A percentile compares a stretch with the other conserved stretches of the same genome.
These are phyloP conservation scores for Fusarium agapanthi DNA, from an alignment of 2,329 filamentous ascomycete species.

Conservation along the genomic window DNA sequence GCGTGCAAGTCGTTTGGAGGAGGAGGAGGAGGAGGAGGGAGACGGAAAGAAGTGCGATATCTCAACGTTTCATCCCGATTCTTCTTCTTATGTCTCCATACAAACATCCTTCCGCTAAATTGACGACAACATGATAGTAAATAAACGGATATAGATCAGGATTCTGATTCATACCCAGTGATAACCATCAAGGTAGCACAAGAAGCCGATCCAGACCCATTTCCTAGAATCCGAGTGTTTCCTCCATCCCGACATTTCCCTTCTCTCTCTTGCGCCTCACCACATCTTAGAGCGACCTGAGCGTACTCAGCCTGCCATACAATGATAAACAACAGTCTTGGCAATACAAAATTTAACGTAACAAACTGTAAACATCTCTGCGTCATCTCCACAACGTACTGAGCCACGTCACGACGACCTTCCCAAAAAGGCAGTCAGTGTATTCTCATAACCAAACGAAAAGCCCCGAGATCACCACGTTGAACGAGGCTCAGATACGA, in stretches of 20 bases:
- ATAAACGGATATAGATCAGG: background rate
- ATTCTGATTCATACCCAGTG: background rate
- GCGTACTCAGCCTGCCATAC: background rate
- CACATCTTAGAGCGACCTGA: background rate
- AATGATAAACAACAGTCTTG: background rate
- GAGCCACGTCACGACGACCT: constrained; percentile 9
- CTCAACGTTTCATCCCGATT: background rate
- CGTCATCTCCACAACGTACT: background rate
- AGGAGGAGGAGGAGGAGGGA: background rate
- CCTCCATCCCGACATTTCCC: background rate
- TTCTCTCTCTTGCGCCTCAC: background rate
- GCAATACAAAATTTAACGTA: background rate
- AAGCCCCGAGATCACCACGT: background rate
- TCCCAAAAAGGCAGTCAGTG: background rate
- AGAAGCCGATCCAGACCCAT: background rate
- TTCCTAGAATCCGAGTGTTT: background rate
- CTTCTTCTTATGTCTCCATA: background rate
- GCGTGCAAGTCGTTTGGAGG: background rate
- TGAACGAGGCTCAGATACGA: background rate
- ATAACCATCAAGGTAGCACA: background rate
- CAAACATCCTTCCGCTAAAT: background rate
- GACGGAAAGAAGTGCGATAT: background rate
- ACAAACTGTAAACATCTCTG: background rate
- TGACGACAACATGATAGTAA: background rate
- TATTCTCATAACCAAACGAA: background rate